Conservation (phyloP, 208 protist genomes). For the Herpetomonas tarakana region DNA sequence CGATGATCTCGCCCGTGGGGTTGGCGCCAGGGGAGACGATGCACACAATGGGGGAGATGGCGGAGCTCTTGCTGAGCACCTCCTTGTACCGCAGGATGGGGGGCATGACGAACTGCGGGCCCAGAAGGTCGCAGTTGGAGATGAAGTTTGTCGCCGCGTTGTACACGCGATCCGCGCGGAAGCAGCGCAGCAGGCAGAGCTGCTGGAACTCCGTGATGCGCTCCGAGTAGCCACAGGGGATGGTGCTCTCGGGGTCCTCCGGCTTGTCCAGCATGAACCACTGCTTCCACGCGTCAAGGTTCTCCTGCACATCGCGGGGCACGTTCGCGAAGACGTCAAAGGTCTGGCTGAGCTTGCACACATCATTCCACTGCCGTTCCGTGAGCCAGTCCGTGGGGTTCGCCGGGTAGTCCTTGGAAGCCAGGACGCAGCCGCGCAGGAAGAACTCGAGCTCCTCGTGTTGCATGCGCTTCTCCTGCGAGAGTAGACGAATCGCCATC, state of each 20-base stretch:
- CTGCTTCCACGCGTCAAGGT: constrained; percentile 87
- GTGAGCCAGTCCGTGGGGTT: constrained; percentile 93
- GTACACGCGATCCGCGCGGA: constrained; percentile 97
- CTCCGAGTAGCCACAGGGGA: constrained; percentile 80
- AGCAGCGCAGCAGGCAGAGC: constrained; percentile 96
- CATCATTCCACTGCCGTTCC: constrained; percentile 96
- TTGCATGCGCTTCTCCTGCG: constrained; percentile 82
- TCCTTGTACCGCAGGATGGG: constrained; percentile 97
- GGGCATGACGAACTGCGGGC: constrained; percentile 94
- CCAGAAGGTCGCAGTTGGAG: constrained; percentile 87
- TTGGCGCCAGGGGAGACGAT: constrained; percentile 98
- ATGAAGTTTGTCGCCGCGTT: constrained; percentile 95
- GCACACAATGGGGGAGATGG: constrained; percentile 96
- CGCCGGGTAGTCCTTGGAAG: constrained; percentile 87
- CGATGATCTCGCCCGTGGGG: constrained; percentile 97
- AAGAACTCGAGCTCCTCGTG: constrained; percentile 97
- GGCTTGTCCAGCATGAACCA: constrained; percentile 94
- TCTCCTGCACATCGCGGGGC: constrained; percentile 60
- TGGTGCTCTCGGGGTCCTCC: constrained; percentile 69
- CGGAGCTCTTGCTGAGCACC: constrained; percentile 92
- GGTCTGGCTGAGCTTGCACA: constrained; percentile 82
- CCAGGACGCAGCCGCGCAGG: constrained; percentile 95
- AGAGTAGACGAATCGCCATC: constrained; percentile 95
- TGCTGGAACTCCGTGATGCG: constrained; percentile 90
- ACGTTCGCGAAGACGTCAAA: constrained; percentile 83